These are phyloP conservation scores for Cercophora newfieldiana DNA, from an alignment of 495 filamentous ascomycete genomes.

Conservation along the genomic window DNA sequence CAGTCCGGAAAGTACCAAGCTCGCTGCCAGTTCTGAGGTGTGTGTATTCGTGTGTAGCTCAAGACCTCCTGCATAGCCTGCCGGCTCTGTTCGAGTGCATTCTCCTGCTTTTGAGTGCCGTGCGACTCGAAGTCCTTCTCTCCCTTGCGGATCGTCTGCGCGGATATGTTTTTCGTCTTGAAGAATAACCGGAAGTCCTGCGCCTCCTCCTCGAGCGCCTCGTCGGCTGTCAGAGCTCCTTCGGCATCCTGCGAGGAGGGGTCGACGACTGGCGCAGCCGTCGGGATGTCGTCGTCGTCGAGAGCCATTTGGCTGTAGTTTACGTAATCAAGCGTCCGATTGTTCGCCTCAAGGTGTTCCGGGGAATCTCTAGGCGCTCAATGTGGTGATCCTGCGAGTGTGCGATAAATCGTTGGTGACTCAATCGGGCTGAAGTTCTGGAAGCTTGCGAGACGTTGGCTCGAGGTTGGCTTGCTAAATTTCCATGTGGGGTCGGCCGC, in stretches of 20 bases:
- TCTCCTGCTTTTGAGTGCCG: constrained; percentile 75
- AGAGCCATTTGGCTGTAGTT: constrained; percentile 34
- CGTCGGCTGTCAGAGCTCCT: constrained; percentile 35
- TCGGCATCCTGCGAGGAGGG: constrained; percentile 13
- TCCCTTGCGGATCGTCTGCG: constrained; percentile 56
- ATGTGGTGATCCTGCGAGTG: too few species aligned
- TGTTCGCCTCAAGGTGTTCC: background rate
- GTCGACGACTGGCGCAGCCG: constrained; percentile 16
- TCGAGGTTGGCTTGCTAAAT: too few species aligned
- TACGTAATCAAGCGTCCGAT: background rate
- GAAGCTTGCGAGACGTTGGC: too few species aligned
- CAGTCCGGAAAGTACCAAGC: constrained; percentile 57
- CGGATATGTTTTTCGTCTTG: constrained; percentile 39
- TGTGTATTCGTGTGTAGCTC: constrained; percentile 65
- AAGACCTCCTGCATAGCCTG: constrained; percentile 89
- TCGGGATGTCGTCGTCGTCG: constrained; percentile 47
- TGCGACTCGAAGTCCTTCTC: constrained; percentile 97
- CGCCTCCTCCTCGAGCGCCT: constrained; percentile 71
- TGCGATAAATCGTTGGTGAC: too few species aligned
- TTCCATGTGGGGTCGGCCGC: too few species aligned
- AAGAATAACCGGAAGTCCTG: constrained; percentile 77
- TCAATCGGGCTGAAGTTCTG: too few species aligned
- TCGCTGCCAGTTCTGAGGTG: constrained; percentile 45
- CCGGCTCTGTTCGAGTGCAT: constrained; percentile 75
- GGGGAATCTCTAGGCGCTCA: too few species aligned